Percentiles rank a stretch among this genome's conserved stretches.
These are phyloP conservation scores for Cercospora sp. DNA, from an alignment of 2,329 filamentous ascomycete genomes.

Conservation along the genomic window DNA sequence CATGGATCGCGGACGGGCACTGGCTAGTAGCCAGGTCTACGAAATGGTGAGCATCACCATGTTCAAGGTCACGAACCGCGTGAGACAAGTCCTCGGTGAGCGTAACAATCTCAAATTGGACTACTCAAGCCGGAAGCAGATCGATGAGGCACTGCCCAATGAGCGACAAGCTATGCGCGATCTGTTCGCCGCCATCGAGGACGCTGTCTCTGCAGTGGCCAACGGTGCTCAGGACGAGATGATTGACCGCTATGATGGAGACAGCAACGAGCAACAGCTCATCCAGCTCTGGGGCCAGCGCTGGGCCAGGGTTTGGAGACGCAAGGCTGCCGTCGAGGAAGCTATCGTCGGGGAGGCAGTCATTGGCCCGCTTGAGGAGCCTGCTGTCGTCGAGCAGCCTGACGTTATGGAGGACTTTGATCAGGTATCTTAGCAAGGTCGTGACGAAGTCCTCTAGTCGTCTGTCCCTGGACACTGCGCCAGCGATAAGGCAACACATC, in stretches of 20 bases:
- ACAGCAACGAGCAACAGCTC: slow-evolving; percentile 60
- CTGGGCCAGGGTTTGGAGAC: slow-evolving; percentile 82
- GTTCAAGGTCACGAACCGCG: slow-evolving; percentile 82
- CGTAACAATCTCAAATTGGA: slow-evolving; percentile 58
- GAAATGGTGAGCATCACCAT: slow-evolving; percentile 90
- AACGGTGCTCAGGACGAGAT: slow-evolving; percentile 71
- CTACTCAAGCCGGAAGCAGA: slow-evolving; percentile 58
- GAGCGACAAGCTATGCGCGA: slow-evolving; percentile 75
- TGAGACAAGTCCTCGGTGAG: slow-evolving; percentile 73
- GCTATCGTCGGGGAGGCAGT: slow-evolving; percentile 61
- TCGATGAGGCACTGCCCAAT: slow-evolving; percentile 66
- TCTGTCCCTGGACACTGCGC: background rate
- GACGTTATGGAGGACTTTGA: slow-evolving; percentile 36
- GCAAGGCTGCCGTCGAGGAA: slow-evolving; percentile 84
- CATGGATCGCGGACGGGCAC: slow-evolving; percentile 53
- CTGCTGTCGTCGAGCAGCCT: slow-evolving; percentile 25
- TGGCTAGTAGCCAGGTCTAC: slow-evolving; percentile 76
- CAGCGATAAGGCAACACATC: background rate
- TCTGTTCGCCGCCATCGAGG: slow-evolving; percentile 78
- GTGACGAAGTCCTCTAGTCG: background rate
- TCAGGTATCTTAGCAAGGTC: slow-evolving; percentile 27
- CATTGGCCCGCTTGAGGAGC: slow-evolving; percentile 47
- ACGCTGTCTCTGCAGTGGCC: slow-evolving; percentile 72
- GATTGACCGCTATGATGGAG: slow-evolving; percentile 66
- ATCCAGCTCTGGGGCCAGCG: slow-evolving; percentile 78